These are phyloP conservation scores for Talaromyces piceae DNA, from an alignment of 2,329 filamentous ascomycete genomes.

Conservation along the genomic window DNA sequence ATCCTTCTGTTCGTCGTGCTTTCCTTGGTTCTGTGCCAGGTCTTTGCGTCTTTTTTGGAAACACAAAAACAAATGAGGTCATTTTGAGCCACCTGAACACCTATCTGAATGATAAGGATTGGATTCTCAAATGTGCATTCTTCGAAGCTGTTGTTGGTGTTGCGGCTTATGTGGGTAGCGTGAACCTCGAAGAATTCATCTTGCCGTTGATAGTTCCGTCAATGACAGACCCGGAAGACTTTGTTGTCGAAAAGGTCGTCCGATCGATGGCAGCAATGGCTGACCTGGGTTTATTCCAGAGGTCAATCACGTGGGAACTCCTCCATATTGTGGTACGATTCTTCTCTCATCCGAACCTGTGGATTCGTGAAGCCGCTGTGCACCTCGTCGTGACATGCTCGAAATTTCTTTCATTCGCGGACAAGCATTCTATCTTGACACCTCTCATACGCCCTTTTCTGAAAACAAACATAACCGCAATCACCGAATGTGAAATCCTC, in stretches of 20 bases:
- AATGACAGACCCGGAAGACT: constrained; percentile 85
- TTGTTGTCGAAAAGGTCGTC: constrained; percentile 83
- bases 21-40: constrained; percentile 88
- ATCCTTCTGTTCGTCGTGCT: constrained; percentile 78
- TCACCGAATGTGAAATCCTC: constrained; percentile 66
- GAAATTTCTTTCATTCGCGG: constrained; percentile 67
- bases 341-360: constrained; percentile 86
- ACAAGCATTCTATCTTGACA: constrained; percentile 73
- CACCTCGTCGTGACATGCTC: constrained; percentile 75
- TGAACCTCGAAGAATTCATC: constrained; percentile 88
- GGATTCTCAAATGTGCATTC: constrained; percentile 93
- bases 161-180: constrained; percentile 79
- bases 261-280: constrained; percentile 84
- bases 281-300: constrained; percentile 76
- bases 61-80: constrained; percentile 88
- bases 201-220: constrained; percentile 93
- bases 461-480: constrained; percentile 61
- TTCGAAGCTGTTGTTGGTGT: constrained; percentile 94
- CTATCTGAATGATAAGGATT: constrained; percentile 92
- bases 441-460: constrained; percentile 77
- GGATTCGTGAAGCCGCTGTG: constrained; percentile 85
- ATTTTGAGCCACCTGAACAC: constrained; percentile 93
- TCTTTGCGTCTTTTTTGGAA: constrained; percentile 91
- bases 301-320: constrained; percentile 78
- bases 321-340: constrained; percentile 77